Conservation (phyloP, 2,329 filamentous ascomycete species). For the Botrytis cinerea region DNA sequence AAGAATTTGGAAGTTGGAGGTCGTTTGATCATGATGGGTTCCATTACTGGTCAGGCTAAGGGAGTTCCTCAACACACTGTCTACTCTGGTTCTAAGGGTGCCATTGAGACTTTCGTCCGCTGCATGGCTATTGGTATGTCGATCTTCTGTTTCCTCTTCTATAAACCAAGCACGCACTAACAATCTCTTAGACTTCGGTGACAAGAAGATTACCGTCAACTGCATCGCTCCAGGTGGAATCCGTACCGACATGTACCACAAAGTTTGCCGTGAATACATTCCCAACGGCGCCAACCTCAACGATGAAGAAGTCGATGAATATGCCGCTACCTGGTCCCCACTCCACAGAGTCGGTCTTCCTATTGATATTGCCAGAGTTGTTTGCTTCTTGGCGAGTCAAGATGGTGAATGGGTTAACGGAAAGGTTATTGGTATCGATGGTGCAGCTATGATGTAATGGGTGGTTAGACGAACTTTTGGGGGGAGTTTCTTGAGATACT, state of each 20-base stretch:
- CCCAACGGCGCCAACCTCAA: slow-evolving; percentile 56
- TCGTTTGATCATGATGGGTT: slow-evolving; percentile 71
- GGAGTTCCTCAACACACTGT: slow-evolving; percentile 71
- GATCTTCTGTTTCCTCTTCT: too few species aligned
- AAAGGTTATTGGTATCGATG: slow-evolving; percentile 35
- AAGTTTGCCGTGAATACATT: slow-evolving; percentile 65
- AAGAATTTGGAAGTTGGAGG: slow-evolving; percentile 70
- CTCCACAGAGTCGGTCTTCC: slow-evolving; percentile 66
- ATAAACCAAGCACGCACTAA: slow-evolving; percentile 58
- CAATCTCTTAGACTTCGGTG: slow-evolving; percentile 56
- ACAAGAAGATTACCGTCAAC: slow-evolving; percentile 67
- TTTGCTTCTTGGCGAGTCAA: slow-evolving; percentile 60
- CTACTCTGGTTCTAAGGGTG: slow-evolving; percentile 75
- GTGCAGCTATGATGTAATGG: slow-evolving; percentile 34
- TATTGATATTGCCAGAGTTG: slow-evolving; percentile 67
- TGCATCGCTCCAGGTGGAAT: slow-evolving; percentile 70
- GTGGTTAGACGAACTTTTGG: background rate
- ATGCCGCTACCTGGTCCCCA: slow-evolving; percentile 64
- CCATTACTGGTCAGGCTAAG: slow-evolving; percentile 68
- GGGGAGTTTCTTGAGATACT: background rate
- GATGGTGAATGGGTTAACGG: slow-evolving; percentile 50
- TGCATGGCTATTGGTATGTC: slow-evolving; percentile 66
- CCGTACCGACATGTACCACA: slow-evolving; percentile 68
- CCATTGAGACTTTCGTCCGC: slow-evolving; percentile 75
- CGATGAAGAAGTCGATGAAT: slow-evolving; percentile 62